Conservation (phyloP, 768 basidiomycete species). For the Lentinula aciculospora region DNA sequence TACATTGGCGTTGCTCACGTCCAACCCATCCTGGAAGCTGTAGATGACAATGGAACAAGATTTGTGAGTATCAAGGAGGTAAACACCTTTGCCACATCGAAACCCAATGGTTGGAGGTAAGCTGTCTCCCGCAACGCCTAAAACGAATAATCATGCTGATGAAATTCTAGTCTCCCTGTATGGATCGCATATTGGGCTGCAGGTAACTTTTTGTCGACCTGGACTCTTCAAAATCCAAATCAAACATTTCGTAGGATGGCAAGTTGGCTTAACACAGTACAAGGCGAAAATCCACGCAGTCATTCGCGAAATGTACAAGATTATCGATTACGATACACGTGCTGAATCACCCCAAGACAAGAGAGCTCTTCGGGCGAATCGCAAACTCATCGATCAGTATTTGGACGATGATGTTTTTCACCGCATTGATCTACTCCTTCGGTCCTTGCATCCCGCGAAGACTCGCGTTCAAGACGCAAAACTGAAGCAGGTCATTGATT, state of each 20-base stretch:
- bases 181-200: slow-evolving; percentile 26
- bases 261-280: slow-evolving; percentile 13
- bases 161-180: slow-evolving; percentile 20
- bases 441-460: neutral
- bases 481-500: slow-evolving; percentile 16
- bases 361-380: slow-evolving; percentile 7
- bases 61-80: too few species aligned
- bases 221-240: neutral
- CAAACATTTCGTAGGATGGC: slow-evolving; percentile 12
- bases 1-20: too few species aligned
- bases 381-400: slow-evolving; percentile 10
- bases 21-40: too few species aligned
- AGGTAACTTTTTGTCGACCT: neutral
- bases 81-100: too few species aligned
- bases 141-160: too few species aligned
- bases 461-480: neutral
- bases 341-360: slow-evolving; percentile 1
- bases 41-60: too few species aligned
- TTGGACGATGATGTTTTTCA: slow-evolving; percentile 3
- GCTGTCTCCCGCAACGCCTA: too few species aligned
- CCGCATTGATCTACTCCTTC: slow-evolving; percentile 16
- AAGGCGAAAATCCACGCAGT: slow-evolving; percentile 15
- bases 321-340: slow-evolving; percentile 4
- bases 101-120: too few species aligned
- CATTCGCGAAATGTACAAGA: neutral